phyloP scores from a whole-genome alignment of 805 yeast genomes.

The Yueomyces sinensis region DNA sequence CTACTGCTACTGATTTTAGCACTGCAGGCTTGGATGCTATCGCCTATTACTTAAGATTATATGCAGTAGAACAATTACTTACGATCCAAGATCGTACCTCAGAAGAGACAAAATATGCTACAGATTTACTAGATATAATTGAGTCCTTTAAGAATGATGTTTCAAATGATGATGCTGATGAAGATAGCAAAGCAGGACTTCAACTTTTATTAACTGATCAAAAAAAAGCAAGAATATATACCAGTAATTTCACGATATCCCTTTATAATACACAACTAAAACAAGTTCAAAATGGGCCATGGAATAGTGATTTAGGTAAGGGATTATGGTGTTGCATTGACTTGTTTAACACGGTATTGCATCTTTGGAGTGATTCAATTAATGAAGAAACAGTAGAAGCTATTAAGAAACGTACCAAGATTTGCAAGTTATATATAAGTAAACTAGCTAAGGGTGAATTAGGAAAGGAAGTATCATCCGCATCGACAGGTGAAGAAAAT shows the following conservation, averaged over 20 bases:
- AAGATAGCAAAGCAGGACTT: conserved; percentile 24
- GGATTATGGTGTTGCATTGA: conserved; percentile 24
- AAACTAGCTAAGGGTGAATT: conserved; percentile 17
- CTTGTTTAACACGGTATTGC: conserved; percentile 10
- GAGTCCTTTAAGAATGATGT: conserved; percentile 39
- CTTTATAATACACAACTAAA: conserved; percentile 38
- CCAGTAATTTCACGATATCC: conserved; percentile 42
- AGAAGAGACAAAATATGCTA: conserved; percentile 47
- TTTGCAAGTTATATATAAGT: conserved; percentile 17
- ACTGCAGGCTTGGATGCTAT: conserved; percentile 14
- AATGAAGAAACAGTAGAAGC: conserved; percentile 3
- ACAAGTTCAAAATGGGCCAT: conserved; percentile 35
- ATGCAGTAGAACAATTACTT: conserved; percentile 64
- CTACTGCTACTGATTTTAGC: conserved; percentile 16
- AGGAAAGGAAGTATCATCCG: background rate
- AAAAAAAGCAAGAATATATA: conserved; percentile 40
- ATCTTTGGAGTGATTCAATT: conserved; percentile 12
- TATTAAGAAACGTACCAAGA: conserved; percentile 14
- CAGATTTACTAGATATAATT: conserved; percentile 52
- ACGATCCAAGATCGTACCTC: conserved; percentile 43
- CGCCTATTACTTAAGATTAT: conserved; percentile 29
- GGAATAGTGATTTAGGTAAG: conserved; percentile 22
- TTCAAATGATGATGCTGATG: conserved; percentile 7
- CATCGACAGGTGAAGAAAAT: background rate
- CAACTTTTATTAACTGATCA: conserved; percentile 42